Evolutionary conservation across 1,139 yeast species (phyloP).

Genomic region (Saccharomyces uvarum): DNA sequence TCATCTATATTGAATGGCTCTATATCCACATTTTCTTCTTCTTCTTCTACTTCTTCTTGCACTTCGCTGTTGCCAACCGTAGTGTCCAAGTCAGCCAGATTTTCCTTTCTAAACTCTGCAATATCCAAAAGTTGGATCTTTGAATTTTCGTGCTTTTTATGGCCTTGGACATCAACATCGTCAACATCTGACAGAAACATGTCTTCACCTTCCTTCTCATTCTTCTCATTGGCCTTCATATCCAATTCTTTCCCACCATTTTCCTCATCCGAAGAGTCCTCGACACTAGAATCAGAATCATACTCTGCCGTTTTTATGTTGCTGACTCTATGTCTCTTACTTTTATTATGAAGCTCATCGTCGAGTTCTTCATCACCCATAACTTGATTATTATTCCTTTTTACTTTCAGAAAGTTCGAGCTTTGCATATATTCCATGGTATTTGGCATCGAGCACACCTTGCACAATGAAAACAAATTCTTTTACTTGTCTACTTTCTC

Average conservation of each 20-base stretch:
- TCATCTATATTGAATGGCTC: constrained; percentile 24
- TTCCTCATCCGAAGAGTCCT: not conserved
- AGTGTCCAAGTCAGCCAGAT: not conserved
- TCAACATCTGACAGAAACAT: not conserved
- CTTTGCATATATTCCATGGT: not conserved
- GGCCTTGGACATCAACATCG: not conserved
- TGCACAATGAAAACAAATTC: not conserved
- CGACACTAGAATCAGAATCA: not conserved
- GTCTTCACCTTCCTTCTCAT: not conserved
- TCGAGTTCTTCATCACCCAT: not conserved
- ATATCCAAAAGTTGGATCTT: not conserved
- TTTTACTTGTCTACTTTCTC: not conserved
- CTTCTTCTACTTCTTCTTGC: not conserved
- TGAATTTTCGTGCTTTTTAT: not conserved
- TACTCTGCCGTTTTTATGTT: not conserved
- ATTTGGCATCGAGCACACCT: too few relatives aligned
- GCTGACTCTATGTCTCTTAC: not conserved
- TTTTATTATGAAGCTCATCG: not conserved
- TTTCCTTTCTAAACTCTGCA: not conserved
- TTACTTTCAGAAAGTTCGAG: not conserved
- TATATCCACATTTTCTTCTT: not conserved
- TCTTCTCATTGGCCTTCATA: not conserved
- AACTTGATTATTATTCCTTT: not conserved
- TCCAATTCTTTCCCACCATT: not conserved
- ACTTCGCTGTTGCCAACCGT: not conserved